Base-by-base conservation (phyloP, 257 asterid genomes). In the Ajuga chamaepitys region DNA sequence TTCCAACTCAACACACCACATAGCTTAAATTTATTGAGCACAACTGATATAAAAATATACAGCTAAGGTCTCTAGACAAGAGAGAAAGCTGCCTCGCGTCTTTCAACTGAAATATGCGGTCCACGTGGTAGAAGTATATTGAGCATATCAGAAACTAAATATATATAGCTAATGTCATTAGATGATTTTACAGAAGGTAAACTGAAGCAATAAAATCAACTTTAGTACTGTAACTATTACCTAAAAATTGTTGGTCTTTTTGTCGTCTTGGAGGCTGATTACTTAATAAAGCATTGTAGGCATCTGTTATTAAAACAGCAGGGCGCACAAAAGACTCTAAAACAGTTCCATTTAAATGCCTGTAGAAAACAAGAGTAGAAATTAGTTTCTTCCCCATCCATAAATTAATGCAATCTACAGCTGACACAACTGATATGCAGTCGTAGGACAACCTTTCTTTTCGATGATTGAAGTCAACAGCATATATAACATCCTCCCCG, bases 401-500 rank as follows among this genome's bases (percentile, higher is more conserved):
- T 21, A 70, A 52, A 64, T 68, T 37, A 65, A 74, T 60, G 30
- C 66, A 58, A 48, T 56, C 48, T 68, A 71, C 58, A 50, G 68
- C 32, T 38, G 32, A 71, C 51, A 64, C 59, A 68, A 57, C 46
- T 60, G 48, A 30, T 60, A 59, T 58, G 68, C 56, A 58, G 60
- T 66, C 68, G 24, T 41, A 47, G 67, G 72, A 73, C 34, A 57
- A 93, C 97, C 96, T 94, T 81, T 94, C 99, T 75, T 90, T 90
- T 55, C 97, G 95, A 64, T 94, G 99, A 80, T 94, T 94, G 77
- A 94, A 94, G 78, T 90, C 97, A 52, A 88, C 99, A 57, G 97
- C 99, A 74, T 94, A 94, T 60, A 90, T 94, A 78, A 94, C 90
- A 74, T 94, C 99, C 80, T 94, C 99, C 56, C 99, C 99, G n/a